Percentiles rank a stretch among this genome's conserved stretches.
Evolutionary conservation across 345 rosid species (phyloP).

Genomic region (Arabis hirsuta): DNA sequence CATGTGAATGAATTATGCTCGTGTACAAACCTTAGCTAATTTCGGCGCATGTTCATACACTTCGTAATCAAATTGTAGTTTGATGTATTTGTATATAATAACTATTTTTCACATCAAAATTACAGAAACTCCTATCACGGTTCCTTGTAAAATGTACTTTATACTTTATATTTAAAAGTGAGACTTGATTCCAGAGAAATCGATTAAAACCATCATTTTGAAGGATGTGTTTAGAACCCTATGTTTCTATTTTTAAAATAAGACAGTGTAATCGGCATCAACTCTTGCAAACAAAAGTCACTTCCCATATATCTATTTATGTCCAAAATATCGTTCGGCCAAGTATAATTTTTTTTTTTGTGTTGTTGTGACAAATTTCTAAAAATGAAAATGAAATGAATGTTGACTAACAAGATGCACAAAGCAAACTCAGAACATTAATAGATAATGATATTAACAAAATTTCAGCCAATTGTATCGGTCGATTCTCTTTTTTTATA

Average conservation of each 20-base stretch:
- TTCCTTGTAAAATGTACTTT: neutral
- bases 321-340: neutral
- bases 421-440: neutral
- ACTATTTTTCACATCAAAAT: neutral
- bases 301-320: neutral
- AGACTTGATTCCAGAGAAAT: no score
- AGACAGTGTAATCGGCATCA: no score
- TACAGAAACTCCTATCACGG: neutral
- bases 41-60: conserved; percentile 40
- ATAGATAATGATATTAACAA: conserved; percentile 2
- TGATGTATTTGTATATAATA: conserved; percentile 4
- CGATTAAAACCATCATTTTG: no score
- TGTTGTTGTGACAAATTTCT: neutral
- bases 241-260: no score
- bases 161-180: no score
- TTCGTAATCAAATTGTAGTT: conserved; percentile 34
- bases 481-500: neutral
- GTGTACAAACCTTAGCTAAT: conserved; percentile 21
- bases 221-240: no score
- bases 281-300: neutral
- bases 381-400: neutral
- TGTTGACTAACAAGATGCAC: conserved; percentile 1
- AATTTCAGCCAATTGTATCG: neutral
- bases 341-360: neutral
- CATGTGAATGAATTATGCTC: conserved; percentile 41